phyloP scores from a whole-genome alignment of 176 grass and related monocot genomes.

The Aechmea fasciata region DNA sequence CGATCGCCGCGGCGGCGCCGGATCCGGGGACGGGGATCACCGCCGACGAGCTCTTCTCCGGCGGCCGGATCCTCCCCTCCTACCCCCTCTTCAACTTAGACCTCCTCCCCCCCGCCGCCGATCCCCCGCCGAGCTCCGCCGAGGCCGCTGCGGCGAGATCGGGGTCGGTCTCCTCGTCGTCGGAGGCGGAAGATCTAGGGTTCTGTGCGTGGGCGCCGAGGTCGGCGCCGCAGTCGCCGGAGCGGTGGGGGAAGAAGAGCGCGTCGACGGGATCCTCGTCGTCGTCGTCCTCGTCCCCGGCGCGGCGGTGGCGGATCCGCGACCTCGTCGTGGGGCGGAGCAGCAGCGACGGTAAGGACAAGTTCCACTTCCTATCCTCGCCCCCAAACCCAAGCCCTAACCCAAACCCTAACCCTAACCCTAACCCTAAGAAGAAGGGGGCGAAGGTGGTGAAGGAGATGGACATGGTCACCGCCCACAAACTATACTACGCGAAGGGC shows the following conservation, averaged over 20 bases:
- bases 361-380: constrained; percentile 53
- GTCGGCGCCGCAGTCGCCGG: constrained; percentile 15
- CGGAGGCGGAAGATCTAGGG: constrained; percentile 27
- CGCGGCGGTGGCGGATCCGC: constrained; percentile 66
- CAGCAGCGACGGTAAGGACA: constrained; percentile 79
- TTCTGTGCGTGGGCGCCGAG: constrained; percentile 66
- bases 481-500: constrained; percentile 32
- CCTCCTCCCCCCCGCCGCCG: constrained; percentile 11
- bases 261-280: constrained; percentile 59
- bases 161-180: constrained; percentile 20
- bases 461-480: constrained; percentile 33
- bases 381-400: constrained; percentile 12
- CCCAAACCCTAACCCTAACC: background rate
- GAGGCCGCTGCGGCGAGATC: constrained; percentile 26
- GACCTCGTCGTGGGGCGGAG: constrained; percentile 67
- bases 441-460: constrained; percentile 17
- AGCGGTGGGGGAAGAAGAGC: constrained; percentile 35
- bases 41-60: constrained; percentile 49
- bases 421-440: constrained; percentile 15
- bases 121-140: constrained; percentile 10
- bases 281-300: constrained; percentile 10
- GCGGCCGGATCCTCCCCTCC: constrained; percentile 35
- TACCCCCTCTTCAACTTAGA: constrained; percentile 70
- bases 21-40: constrained; percentile 6
- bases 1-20: constrained; percentile 27